Evolutionary conservation across 2,329 filamentous ascomycete genomes (phyloP), one percentile per base, ranked within the genome.

Genomic region (Trichoderma hamatum): DNA sequence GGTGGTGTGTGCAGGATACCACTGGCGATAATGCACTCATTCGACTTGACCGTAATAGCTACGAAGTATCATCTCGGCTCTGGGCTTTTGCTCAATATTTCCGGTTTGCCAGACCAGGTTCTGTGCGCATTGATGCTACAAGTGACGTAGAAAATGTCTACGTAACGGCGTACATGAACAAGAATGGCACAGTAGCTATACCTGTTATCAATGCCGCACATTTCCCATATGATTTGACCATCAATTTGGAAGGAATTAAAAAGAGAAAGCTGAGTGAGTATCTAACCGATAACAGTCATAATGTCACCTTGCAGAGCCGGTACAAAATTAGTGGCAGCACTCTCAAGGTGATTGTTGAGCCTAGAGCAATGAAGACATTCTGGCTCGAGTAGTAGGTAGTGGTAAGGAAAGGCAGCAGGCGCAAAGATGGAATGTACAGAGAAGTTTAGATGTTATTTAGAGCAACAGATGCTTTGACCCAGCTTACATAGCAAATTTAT

Each of bases 131-230:
- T 34, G 52, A 56, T 58, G 63, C 63, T 19, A 66, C 26, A 46
- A 66, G 63, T 26, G 36, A 66, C 5, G 52, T 58, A 32, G 63
- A 66, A 34, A 66, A 66, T 30, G 63, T 66, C 28, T 66, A 66
- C 28, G 63, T 66, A 13, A 66, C 52, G 24, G 63, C 63, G 1
- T 66, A 66, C 30, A 36, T 66, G 13, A 66, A 66, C 36, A 66
- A 49, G 13, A 66, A 66, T 34, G 63, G 52, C 10, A 66, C 63
- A 6, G 52, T 66, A 19, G 63, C 63, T 5, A 66, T 66, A 43
- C 63, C 63, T 21, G 52, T 66, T 14, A 66, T 66, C n/a, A 66
- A 66, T n/a, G 63, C 63, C 13, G 63, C 63, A 58, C 63, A 66
- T 16, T 66, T 66, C 28, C 52, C 63, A 13, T 66, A 66, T n/a